Percentiles rank a stretch among this genome's conserved stretches.
Evolutionary conservation across 2,329 filamentous ascomycete genomes (phyloP).

Genomic region (Microsporum ferrugineum): DNA sequence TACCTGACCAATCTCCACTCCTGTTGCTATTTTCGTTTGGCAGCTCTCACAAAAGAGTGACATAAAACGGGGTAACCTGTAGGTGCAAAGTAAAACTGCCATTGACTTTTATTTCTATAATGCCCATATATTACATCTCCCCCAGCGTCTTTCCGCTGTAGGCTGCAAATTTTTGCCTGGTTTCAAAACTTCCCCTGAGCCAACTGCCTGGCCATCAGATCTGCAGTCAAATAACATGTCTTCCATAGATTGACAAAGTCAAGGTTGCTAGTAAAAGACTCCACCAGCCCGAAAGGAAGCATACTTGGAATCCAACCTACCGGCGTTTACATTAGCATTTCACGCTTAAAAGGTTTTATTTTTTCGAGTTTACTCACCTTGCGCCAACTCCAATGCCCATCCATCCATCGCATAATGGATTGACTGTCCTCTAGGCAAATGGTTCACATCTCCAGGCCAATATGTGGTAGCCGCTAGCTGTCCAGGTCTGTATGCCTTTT

Average conservation of each 20-base stretch:
- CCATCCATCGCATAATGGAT: constrained; percentile 79
- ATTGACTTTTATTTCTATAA: background rate
- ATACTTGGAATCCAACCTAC: constrained; percentile 76
- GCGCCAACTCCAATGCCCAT: constrained; percentile 75
- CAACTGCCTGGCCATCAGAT: constrained; percentile 66
- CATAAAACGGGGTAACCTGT: background rate
- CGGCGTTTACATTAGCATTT: constrained; percentile 26
- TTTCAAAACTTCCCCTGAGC: constrained; percentile 56
- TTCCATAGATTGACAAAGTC: constrained; percentile 77
- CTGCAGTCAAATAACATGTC: constrained; percentile 61
- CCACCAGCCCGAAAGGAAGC: constrained; percentile 80
- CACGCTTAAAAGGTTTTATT: constrained; percentile 15
- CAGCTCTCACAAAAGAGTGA: background rate
- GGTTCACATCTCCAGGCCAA: constrained; percentile 57
- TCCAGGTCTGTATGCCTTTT: constrained; percentile 63
- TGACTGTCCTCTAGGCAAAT: constrained; percentile 57
- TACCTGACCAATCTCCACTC: background rate
- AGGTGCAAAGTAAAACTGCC: background rate
- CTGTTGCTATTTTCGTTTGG: background rate
- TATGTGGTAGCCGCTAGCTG: constrained; percentile 59
- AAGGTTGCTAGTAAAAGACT: constrained; percentile 66
- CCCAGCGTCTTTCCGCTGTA: background rate
- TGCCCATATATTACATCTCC: background rate
- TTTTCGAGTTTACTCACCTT: constrained; percentile 11
- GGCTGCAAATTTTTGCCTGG: background rate